Evolutionary conservation across 2,329 filamentous ascomycete genomes (phyloP).

Genomic region (Didymella glomerata): DNA sequence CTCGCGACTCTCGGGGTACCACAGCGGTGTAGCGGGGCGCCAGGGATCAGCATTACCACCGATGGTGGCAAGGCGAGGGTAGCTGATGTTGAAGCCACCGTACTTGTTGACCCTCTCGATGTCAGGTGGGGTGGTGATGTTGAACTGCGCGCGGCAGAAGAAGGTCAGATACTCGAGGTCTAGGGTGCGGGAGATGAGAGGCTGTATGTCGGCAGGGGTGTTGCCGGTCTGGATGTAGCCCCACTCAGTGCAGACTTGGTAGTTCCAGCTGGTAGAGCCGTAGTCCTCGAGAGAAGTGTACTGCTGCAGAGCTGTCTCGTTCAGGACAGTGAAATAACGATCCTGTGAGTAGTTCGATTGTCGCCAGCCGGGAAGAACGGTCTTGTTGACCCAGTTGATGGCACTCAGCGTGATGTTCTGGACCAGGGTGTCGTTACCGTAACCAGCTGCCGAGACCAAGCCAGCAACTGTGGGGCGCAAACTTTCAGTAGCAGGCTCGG

Average conservation of each 20-base stretch:
- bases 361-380: slow-evolving; percentile 53
- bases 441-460: slow-evolving; percentile 60
- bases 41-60: slow-evolving; percentile 84
- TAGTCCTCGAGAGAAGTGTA: slow-evolving; percentile 33
- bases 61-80: slow-evolving; percentile 77
- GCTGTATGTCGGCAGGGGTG: slow-evolving; percentile 69
- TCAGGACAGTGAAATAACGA: slow-evolving; percentile 61
- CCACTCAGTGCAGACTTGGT: slow-evolving; percentile 68
- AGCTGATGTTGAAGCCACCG: slow-evolving; percentile 76
- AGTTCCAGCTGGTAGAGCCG: slow-evolving; percentile 59
- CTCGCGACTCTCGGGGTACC: slow-evolving; percentile 65
- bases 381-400: slow-evolving; percentile 63
- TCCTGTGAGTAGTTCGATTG: slow-evolving; percentile 54
- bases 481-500: slow-evolving; percentile 45
- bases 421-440: slow-evolving; percentile 53
- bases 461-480: slow-evolving; percentile 53
- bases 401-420: slow-evolving; percentile 65
- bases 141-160: slow-evolving; percentile 74
- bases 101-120: slow-evolving; percentile 76
- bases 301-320: slow-evolving; percentile 47
- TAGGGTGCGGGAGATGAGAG: slow-evolving; percentile 75
- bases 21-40: slow-evolving; percentile 76
- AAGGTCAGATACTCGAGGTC: slow-evolving; percentile 69
- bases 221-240: slow-evolving; percentile 80
- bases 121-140: slow-evolving; percentile 70